A percentile compares a stretch with the other conserved stretches of the same genome.
phyloP scores from a whole-genome alignment of 108 stramenopile genomes.

The Cylindrotheca fusiformis region DNA sequence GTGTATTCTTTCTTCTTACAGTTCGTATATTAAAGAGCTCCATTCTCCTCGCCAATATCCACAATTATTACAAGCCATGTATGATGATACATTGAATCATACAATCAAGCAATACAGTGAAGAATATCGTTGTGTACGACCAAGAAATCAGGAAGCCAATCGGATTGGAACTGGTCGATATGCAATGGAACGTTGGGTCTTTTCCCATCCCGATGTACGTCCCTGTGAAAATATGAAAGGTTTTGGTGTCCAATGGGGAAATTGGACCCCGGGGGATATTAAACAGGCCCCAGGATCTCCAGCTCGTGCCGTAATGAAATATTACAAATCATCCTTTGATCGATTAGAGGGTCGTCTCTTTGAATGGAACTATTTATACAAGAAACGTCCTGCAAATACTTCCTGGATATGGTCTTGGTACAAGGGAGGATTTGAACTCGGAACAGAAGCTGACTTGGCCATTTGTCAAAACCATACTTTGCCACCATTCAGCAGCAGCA shows the following conservation, averaged over 20 bases:
- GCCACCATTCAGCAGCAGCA: no score
- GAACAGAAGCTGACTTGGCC: conserved; percentile 9
- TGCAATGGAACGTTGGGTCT: conserved; percentile 22
- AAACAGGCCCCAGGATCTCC: not conserved
- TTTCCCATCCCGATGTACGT: conserved; percentile 24
- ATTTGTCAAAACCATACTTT: conserved; percentile 10
- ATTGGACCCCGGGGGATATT: not conserved
- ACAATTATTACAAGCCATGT: conserved; percentile 18
- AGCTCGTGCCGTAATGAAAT: not conserved
- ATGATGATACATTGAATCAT: conserved; percentile 20
- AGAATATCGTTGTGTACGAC: conserved; percentile 9
- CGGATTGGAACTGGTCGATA: conserved; percentile 19
- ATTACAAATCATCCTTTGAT: conserved; percentile 17
- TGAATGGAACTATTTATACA: conserved; percentile 24
- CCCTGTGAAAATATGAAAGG: conserved; percentile 18
- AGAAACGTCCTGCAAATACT: conserved; percentile 3
- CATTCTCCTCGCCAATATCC: conserved; percentile 9
- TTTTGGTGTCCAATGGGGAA: conserved; percentile 1
- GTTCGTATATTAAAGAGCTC: conserved; percentile 23
- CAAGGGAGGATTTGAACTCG: no score
- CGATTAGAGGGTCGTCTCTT: conserved; percentile 15
- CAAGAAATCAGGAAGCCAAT: conserved; percentile 4
- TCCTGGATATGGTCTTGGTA: conserved; percentile 22
- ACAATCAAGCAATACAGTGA: not conserved
- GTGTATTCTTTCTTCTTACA: no score